Conservation (phyloP, 495 filamentous ascomycete species). For the Thermochaetoides thermophila region DNA sequence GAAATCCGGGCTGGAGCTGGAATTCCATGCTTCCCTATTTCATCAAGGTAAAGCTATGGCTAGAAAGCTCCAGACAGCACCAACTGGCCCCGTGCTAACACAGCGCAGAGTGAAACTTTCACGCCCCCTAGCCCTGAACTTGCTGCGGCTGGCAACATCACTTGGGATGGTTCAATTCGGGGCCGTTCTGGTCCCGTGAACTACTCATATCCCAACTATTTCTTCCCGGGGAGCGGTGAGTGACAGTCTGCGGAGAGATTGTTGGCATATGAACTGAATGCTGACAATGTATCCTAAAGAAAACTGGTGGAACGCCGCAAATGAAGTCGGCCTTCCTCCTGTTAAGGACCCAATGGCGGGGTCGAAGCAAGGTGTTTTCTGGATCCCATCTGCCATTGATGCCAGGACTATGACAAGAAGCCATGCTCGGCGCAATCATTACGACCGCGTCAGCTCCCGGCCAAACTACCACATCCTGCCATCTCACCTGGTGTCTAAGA, state of each 20-base stretch:
- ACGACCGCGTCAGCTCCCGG: constrained; percentile 19
- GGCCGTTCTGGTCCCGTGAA: constrained; percentile 26
- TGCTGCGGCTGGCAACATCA: constrained; percentile 19
- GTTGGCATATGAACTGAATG: neutral
- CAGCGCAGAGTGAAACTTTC: constrained; percentile 20
- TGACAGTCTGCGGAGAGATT: no score
- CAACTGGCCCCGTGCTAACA: no score
- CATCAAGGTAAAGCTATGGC: constrained; percentile 31
- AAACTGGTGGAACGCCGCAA: constrained; percentile 20
- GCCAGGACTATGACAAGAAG: constrained; percentile 23
- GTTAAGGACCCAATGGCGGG: constrained; percentile 25
- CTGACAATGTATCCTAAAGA: constrained; percentile 1
- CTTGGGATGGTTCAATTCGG: constrained; percentile 24
- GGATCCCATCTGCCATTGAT: constrained; percentile 25
- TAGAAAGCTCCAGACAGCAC: no score
- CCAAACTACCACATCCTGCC: constrained; percentile 33
- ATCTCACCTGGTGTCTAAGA: constrained; percentile 28
- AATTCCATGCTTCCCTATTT: constrained; percentile 45
- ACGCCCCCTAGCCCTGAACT: constrained; percentile 10
- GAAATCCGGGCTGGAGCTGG: constrained; percentile 51
- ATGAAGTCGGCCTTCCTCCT: constrained; percentile 15
- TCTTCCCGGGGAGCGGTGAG: constrained; percentile 18
- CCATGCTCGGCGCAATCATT: constrained; percentile 26
- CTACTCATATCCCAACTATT: constrained; percentile 26
- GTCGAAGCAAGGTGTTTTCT: constrained; percentile 23